Evolutionary conservation across 495 filamentous ascomycete species (phyloP).

Genomic region (Penicillium ochrochloron): DNA sequence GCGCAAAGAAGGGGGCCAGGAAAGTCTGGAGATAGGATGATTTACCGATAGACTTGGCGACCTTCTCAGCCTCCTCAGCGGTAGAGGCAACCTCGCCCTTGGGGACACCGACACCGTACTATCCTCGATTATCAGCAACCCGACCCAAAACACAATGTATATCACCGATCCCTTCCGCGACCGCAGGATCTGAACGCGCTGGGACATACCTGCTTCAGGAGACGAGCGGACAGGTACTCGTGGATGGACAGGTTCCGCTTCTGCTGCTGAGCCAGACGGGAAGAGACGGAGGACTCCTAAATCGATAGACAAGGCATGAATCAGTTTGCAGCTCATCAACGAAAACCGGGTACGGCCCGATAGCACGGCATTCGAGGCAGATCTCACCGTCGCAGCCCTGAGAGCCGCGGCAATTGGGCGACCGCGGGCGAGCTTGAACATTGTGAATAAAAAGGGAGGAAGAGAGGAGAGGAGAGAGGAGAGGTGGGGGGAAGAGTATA

Average conservation of each 20-base stretch:
- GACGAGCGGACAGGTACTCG: slow-evolving; percentile 92
- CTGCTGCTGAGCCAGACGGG: slow-evolving; percentile 63
- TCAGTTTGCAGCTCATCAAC: slow-evolving; percentile 30
- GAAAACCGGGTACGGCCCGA: slow-evolving; percentile 22
- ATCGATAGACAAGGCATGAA: slow-evolving; percentile 3
- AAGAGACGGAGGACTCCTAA: slow-evolving; percentile 55
- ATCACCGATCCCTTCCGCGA: slow-evolving; percentile 22
- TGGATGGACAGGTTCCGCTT: slow-evolving; percentile 91
- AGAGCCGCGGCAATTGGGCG: slow-evolving; percentile 69
- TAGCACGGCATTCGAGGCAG: slow-evolving; percentile 20
- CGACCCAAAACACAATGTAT: slow-evolving; percentile 7
- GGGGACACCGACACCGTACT: slow-evolving; percentile 95
- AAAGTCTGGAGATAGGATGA: slow-evolving; percentile 15
- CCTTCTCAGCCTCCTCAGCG: slow-evolving; percentile 84
- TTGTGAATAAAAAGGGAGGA: slow-evolving; percentile 43
- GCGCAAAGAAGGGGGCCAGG: slow-evolving; percentile 13
- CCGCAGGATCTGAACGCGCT: slow-evolving; percentile 24
- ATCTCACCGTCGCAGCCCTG: slow-evolving; percentile 64
- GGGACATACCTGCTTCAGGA: slow-evolving; percentile 76
- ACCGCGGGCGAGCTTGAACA: slow-evolving; percentile 77
- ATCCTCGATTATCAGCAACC: slow-evolving; percentile 32
- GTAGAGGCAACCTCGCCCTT: slow-evolving; percentile 82
- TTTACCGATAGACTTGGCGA: slow-evolving; percentile 84
- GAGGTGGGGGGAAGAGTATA: slow-evolving; percentile 3
- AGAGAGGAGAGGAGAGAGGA: slow-evolving; percentile 33